These are phyloP conservation scores for Pulveroboletus sp. DNA, from an alignment of 768 basidiomycete genomes.

Conservation along the genomic window DNA sequence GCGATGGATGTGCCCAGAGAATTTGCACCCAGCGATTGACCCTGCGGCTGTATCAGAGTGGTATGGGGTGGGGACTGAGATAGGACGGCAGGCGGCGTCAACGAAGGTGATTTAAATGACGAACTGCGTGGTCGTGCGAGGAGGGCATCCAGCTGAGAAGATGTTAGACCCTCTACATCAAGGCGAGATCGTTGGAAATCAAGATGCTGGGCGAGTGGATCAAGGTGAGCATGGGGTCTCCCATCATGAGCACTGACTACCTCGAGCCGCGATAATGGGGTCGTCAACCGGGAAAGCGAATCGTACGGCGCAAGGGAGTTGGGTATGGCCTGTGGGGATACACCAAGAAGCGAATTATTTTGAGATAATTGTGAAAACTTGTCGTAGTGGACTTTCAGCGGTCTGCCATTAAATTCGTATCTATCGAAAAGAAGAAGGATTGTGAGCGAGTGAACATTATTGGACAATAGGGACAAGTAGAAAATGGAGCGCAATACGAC, in stretches of 20 bases:
- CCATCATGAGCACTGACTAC: constrained; percentile 24
- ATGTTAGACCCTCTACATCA: constrained; percentile 23
- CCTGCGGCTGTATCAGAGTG: constrained; percentile 17
- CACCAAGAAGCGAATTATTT: constrained; percentile 23
- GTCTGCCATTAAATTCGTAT: constrained; percentile 84
- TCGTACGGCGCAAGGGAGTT: constrained; percentile 20
- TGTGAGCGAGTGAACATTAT: constrained; percentile 7
- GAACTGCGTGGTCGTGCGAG: constrained; percentile 22
- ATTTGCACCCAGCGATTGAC: constrained; percentile 13
- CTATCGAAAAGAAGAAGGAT: constrained; percentile 40
- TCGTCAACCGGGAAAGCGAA: constrained; percentile 17
- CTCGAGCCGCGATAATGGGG: constrained; percentile 24
- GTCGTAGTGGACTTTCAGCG: constrained; percentile 90
- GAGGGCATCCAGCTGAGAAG: constrained; percentile 28
- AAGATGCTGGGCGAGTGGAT: constrained; percentile 22
- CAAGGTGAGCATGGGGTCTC: constrained; percentile 19
- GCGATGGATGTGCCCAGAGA: constrained; percentile 16
- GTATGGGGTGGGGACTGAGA: constrained; percentile 23
- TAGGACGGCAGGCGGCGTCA: constrained; percentile 11
- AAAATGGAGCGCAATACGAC: not conserved
- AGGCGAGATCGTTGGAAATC: constrained; percentile 27
- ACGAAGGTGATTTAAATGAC: constrained; percentile 25
- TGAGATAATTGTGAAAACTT: constrained; percentile 55
- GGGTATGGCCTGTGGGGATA: constrained; percentile 16
- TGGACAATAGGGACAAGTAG: not conserved